Evolutionary conservation across 148 eudicot species (phyloP).

Genomic region (Salicornia ramosissima): DNA sequence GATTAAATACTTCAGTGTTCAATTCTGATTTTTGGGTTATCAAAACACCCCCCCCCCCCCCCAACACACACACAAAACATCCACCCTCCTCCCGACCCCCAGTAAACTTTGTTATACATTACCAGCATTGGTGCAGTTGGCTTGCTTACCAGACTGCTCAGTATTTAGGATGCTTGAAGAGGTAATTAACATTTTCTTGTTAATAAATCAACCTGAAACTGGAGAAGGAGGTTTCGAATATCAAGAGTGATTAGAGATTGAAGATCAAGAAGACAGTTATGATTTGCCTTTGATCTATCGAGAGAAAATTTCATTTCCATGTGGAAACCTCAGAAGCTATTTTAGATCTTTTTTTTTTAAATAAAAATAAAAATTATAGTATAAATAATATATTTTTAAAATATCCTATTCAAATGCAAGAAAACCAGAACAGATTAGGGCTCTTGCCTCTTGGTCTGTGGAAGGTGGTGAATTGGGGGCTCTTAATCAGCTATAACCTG

Average conservation of each 20-base stretch:
- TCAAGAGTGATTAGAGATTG: background rate
- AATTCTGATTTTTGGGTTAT: background rate
- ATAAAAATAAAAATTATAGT: background rate
- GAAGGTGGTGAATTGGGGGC: no score
- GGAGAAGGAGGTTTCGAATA: background rate
- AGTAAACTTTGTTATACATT: background rate
- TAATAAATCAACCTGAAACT: background rate
- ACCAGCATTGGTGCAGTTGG: background rate
- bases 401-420: no score
- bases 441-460: no score
- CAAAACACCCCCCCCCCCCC: background rate
- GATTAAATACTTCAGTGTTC: background rate
- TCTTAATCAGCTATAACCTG: no score
- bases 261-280: background rate
- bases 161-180: background rate
- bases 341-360: background rate
- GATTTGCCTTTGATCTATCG: background rate
- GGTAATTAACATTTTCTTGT: background rate
- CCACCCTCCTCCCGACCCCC: background rate
- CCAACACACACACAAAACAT: no score
- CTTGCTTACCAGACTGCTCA: background rate
- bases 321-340: background rate
- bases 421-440: no score
- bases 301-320: background rate
- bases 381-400: no score